These are phyloP conservation scores for Daldinia bambusicola DNA, from an alignment of 495 filamentous ascomycete genomes.

Conservation along the genomic window DNA sequence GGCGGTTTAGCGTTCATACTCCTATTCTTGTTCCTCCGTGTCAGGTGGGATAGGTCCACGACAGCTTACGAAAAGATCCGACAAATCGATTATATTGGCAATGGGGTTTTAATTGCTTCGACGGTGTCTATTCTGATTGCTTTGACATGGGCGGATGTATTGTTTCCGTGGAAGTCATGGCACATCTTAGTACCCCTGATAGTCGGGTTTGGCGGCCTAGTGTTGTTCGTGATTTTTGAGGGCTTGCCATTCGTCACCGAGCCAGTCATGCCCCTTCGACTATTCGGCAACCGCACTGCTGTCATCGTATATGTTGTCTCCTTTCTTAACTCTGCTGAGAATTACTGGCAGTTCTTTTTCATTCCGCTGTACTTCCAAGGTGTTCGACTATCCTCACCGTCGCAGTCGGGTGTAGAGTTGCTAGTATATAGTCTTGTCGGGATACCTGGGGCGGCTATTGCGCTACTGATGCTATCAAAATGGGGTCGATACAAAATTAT, in stretches of 20 bases:
- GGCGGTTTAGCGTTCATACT: conserved; percentile 42
- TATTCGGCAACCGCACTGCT: conserved; percentile 48
- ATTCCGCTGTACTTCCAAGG: conserved; percentile 62
- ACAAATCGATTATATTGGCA: conserved; percentile 49
- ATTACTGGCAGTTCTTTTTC: conserved; percentile 56
- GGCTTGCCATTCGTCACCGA: conserved; percentile 29
- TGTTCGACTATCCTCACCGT: conserved; percentile 46
- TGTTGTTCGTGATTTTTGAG: conserved; percentile 42
- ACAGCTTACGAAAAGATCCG: conserved; percentile 32
- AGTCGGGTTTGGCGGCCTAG: conserved; percentile 40
- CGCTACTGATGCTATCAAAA: conserved; percentile 51
- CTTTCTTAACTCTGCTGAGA: conserved; percentile 40
- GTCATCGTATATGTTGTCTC: conserved; percentile 38
- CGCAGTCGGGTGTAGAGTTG: conserved; percentile 52
- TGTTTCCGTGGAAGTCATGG: conserved; percentile 47
- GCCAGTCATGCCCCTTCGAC: conserved; percentile 46
- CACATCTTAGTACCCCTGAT: conserved; percentile 47
- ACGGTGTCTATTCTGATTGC: conserved; percentile 47
- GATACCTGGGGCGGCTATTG: conserved; percentile 49
- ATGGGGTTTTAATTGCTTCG: conserved; percentile 44
- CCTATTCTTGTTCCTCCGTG: conserved; percentile 47
- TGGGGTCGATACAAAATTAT: conserved; percentile 59
- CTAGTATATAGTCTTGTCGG: conserved; percentile 51
- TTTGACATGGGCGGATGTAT: conserved; percentile 39
- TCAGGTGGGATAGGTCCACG: conserved; percentile 40